A percentile compares a stretch with the other conserved stretches of the same genome.
These are phyloP conservation scores for Syzygium oleosum DNA, from an alignment of 345 rosid genomes.

Conservation along the genomic window DNA sequence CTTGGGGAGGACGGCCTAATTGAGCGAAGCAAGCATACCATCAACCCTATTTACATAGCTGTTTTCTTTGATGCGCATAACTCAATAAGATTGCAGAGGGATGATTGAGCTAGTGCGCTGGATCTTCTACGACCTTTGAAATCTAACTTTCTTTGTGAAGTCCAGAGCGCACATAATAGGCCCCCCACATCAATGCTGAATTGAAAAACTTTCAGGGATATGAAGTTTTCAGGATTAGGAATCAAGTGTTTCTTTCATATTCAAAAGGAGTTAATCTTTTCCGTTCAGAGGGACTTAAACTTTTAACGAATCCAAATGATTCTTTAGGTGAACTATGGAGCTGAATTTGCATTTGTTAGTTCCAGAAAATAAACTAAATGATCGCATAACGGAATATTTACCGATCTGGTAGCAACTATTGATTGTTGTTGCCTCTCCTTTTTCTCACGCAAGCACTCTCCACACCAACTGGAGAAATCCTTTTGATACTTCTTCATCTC, in stretches of 20 bases:
- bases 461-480: slow-evolving; percentile 85
- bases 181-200: neutral
- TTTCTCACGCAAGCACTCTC: slow-evolving; percentile 75
- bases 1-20: neutral
- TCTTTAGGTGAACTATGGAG: neutral
- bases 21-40: neutral
- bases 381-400: slow-evolving; percentile 7
- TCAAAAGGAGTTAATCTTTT: neutral
- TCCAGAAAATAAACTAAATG: neutral
- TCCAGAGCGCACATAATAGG: neutral
- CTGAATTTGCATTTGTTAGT: neutral
- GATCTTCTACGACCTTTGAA: neutral
- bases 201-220: neutral
- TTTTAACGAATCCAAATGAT: neutral
- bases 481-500: slow-evolving; percentile 84
- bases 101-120: neutral
- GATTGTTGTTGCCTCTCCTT: slow-evolving; percentile 47
- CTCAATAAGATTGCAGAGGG: neutral
- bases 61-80: neutral
- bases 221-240: neutral
- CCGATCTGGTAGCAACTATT: slow-evolving; percentile 56
- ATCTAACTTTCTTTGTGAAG: neutral
- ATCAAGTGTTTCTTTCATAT: neutral
- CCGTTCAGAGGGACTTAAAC: neutral
- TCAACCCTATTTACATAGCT: neutral